These are phyloP conservation scores for Neltuma alba DNA, from an alignment of 306 rosid species.

Conservation along the genomic window DNA sequence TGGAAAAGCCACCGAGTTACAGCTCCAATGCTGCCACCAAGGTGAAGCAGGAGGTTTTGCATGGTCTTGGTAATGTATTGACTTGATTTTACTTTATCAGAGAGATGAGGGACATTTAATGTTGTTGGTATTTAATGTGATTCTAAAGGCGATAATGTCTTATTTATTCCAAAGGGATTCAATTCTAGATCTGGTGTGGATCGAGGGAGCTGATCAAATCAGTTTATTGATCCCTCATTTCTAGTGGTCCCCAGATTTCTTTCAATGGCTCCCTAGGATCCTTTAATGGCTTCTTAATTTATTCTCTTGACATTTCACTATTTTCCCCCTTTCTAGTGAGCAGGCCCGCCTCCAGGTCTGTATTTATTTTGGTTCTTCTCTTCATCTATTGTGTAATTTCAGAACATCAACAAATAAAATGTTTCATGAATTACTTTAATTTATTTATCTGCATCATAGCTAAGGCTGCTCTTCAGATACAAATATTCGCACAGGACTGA, in stretches of 20 bases:
- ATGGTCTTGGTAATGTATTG: conserved; percentile 82
- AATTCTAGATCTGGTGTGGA: background rate
- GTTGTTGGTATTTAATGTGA: background rate
- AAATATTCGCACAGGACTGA: conserved; percentile 26
- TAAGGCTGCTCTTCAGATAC: conserved; percentile 31
- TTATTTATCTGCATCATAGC: conserved; percentile 18
- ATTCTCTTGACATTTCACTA: background rate
- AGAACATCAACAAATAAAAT: background rate
- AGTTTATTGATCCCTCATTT: background rate
- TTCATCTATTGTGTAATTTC: background rate
- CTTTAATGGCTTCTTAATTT: background rate
- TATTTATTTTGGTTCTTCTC: background rate
- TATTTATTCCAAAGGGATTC: background rate
- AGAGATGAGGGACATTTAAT: background rate
- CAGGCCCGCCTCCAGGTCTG: background rate
- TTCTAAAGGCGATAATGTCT: background rate
- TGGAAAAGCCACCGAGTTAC: conserved; percentile 72
- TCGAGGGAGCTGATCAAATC: background rate
- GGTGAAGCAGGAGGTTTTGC: conserved; percentile 95
- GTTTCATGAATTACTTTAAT: background rate
- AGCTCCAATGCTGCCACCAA: conserved; percentile 64
- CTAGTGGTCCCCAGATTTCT: background rate
- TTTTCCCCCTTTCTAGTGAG: background rate
- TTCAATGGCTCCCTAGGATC: background rate
- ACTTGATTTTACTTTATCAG: conserved; percentile 22